A percentile compares a stretch with the other conserved stretches of the same genome.
Evolutionary conservation across 1,284 basidiomycete species (phyloP).

Genomic region (Cutaneotrichosporon sp.): DNA sequence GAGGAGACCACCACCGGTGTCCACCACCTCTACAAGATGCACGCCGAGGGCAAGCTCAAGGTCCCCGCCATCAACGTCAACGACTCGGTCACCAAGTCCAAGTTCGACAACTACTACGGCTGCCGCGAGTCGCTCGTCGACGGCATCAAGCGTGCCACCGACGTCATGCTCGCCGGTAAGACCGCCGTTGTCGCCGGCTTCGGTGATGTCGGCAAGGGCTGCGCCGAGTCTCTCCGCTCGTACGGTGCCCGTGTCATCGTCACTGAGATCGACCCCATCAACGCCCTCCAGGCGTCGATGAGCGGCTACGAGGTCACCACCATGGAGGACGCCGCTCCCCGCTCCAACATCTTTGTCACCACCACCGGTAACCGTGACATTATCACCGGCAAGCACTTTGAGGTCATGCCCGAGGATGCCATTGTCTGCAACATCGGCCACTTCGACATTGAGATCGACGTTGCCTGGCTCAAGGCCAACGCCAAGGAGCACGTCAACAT

Average conservation of each 20-base stretch:
- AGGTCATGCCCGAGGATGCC: slow-evolving; percentile 93
- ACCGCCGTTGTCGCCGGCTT: slow-evolving; percentile 97
- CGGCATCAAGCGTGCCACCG: slow-evolving; percentile 99
- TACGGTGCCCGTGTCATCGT: slow-evolving; percentile 95
- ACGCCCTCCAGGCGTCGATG: slow-evolving; percentile 99
- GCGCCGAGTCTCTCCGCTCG: slow-evolving; percentile 92
- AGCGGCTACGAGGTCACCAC: slow-evolving; percentile 97
- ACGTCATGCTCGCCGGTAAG: slow-evolving; percentile 99
- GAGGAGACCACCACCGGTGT: slow-evolving; percentile 99
- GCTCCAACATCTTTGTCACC: slow-evolving; percentile 92
- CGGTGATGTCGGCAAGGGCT: slow-evolving; percentile 99
- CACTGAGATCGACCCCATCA: slow-evolving; percentile 99
- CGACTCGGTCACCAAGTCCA: slow-evolving; percentile 99
- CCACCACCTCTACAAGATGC: slow-evolving; percentile 96
- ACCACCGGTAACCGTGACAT: slow-evolving; percentile 99
- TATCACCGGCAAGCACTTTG: slow-evolving; percentile 88
- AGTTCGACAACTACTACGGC: slow-evolving; percentile 85
- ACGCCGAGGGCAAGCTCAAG: slow-evolving; percentile 93
- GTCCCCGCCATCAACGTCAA: slow-evolving; percentile 99
- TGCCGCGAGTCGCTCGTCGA: slow-evolving; percentile 99
- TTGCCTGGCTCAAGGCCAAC: slow-evolving; percentile 96
- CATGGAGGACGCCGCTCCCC: slow-evolving; percentile 92
- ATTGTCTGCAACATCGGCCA: slow-evolving; percentile 93
- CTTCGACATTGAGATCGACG: slow-evolving; percentile 98
- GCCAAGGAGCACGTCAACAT: slow-evolving; percentile 81